phyloP scores from a whole-genome alignment of 306 rosid species.

The Cucurbita ficifolia region DNA sequence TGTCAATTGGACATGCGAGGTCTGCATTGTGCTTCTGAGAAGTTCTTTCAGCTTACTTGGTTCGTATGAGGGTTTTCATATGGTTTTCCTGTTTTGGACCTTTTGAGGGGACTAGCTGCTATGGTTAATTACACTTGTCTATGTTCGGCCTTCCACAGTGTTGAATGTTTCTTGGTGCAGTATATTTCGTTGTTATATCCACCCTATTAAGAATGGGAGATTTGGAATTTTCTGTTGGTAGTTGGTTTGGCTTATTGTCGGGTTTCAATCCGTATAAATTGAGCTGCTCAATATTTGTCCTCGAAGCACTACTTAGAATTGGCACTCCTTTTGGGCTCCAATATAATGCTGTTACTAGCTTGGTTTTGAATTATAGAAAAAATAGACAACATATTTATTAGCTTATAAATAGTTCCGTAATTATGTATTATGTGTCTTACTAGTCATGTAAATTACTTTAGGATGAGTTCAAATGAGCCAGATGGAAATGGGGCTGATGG shows the following conservation, averaged over 20 bases:
- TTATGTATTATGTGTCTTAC: background rate
- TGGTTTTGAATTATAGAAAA: background rate
- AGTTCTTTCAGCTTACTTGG: background rate
- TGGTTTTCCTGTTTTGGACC: background rate
- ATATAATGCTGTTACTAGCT: background rate
- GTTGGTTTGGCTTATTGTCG: background rate
- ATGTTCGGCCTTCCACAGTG: background rate
- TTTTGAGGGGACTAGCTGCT: no score
- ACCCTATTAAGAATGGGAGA: background rate
- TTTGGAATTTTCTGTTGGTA: background rate
- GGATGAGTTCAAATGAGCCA: conserved; percentile 39
- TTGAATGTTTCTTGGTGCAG: background rate
- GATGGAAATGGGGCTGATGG: conserved; percentile 29
- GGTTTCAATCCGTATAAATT: background rate
- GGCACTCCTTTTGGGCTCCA: background rate
- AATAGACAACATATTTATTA: no score
- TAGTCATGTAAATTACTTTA: background rate
- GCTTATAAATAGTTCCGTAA: background rate
- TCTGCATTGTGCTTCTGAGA: background rate
- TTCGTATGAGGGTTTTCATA: background rate
- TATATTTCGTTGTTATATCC: background rate
- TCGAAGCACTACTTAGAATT: background rate
- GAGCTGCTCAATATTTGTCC: background rate
- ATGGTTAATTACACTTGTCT: background rate
- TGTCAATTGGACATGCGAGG: background rate